phyloP scores from a whole-genome alignment of 2,329 filamentous ascomycete genomes.

The Exutisphaerella laricina region DNA sequence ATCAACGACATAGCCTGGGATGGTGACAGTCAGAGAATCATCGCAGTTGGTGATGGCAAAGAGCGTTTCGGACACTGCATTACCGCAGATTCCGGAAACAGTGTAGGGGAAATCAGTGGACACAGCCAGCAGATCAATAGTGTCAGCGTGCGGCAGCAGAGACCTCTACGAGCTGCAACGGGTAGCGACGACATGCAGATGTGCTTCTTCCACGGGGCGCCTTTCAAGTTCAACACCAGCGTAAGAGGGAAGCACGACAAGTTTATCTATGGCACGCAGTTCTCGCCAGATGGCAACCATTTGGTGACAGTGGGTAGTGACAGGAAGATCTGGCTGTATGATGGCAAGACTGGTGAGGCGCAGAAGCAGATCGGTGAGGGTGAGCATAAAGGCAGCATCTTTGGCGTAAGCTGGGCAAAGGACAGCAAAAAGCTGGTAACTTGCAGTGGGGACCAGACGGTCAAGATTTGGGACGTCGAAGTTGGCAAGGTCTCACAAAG shows the following conservation, averaged over 20 bases:
- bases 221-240: constrained; percentile 94
- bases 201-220: constrained; percentile 88
- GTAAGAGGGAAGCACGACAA: constrained; percentile 73
- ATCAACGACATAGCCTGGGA: constrained; percentile 98
- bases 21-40: constrained; percentile 91
- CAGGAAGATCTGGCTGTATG: constrained; percentile 85
- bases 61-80: constrained; percentile 92
- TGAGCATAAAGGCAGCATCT: constrained; percentile 84
- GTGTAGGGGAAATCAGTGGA: constrained; percentile 86
- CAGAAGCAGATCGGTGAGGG: constrained; percentile 71
- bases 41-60: constrained; percentile 91
- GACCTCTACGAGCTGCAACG: constrained; percentile 86
- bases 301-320: constrained; percentile 92
- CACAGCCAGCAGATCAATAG: constrained; percentile 88
- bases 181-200: constrained; percentile 84
- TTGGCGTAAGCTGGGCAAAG: constrained; percentile 81
- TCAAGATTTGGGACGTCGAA: constrained; percentile 90
- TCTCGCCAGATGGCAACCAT: constrained; percentile 77
- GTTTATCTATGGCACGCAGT: constrained; percentile 81
- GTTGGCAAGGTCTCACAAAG: constrained; percentile 69
- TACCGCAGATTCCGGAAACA: constrained; percentile 92
- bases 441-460: constrained; percentile 87
- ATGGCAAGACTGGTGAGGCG: constrained; percentile 89
- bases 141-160: constrained; percentile 80
- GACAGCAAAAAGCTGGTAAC: constrained; percentile 86